phyloP scores from a whole-genome alignment of 2,329 filamentous ascomycete genomes.

The Orbilia oligospora region DNA sequence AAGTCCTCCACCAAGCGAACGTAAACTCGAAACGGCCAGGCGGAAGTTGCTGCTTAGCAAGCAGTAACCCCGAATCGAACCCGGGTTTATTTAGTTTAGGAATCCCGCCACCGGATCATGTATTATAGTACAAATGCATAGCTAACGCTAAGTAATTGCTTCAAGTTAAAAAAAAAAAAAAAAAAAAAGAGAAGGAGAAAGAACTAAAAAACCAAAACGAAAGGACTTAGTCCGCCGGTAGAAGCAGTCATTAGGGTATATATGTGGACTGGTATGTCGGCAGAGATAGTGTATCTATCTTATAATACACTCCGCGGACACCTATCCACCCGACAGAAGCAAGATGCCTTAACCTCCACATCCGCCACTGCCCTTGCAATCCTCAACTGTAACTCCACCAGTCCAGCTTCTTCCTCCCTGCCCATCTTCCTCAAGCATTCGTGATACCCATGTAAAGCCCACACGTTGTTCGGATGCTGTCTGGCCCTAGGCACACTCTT shows the following conservation, averaged over 20 bases:
- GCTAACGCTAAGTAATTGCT: not conserved
- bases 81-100: not conserved
- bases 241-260: not conserved
- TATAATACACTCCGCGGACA: conserved; percentile 15
- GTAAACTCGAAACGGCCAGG: not conserved
- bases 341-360: conserved; percentile 73
- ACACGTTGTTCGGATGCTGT: conserved; percentile 80
- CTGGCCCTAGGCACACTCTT: conserved; percentile 75
- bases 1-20: not conserved
- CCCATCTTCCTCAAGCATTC: conserved; percentile 77
- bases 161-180: not conserved
- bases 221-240: no score
- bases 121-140: not conserved
- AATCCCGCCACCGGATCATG: not conserved
- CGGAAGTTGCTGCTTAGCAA: not conserved
- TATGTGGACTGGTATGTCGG: not conserved
- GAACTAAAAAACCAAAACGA: no score
- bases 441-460: conserved; percentile 80
- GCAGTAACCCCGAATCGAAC: no score
- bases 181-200: no score
- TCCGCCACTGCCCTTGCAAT: conserved; percentile 73
- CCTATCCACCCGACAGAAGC: conserved; percentile 70
- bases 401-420: conserved; percentile 69
- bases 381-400: conserved; percentile 71
- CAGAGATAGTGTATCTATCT: no score